A percentile compares a stretch with the other conserved stretches of the same genome.
phyloP scores from a whole-genome alignment of 139 green algal genomes.

The Zygnema cylindricum region DNA sequence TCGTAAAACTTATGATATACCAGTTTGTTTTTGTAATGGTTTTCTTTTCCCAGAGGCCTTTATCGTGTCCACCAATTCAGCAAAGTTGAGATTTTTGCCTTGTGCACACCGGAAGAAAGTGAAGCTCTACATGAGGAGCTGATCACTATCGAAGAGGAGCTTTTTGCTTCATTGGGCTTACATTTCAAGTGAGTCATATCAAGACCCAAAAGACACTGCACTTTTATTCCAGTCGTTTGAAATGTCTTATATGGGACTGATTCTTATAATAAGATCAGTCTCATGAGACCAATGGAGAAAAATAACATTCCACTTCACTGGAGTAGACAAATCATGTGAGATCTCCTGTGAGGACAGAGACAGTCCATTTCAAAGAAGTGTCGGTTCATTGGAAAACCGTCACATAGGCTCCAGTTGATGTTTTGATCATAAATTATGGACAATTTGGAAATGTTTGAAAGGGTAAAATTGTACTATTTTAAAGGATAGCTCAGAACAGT shows the following conservation, averaged over 20 bases:
- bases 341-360: too few species aligned
- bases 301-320: too few species aligned
- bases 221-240: slow-evolving; percentile 13
- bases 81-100: slow-evolving; percentile 99
- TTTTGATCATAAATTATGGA: too few species aligned
- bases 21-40: too few species aligned
- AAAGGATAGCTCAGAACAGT: too few species aligned
- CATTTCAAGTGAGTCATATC: slow-evolving; percentile 88
- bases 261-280: background rate
- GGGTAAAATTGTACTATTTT: too few species aligned
- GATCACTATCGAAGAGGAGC: slow-evolving; percentile 67
- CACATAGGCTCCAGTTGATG: too few species aligned
- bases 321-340: too few species aligned
- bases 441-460: too few species aligned
- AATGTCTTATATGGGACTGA: background rate
- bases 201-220: background rate
- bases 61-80: slow-evolving; percentile 99
- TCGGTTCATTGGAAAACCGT: too few species aligned
- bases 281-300: background rate
- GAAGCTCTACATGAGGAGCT: slow-evolving; percentile 89
- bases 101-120: slow-evolving; percentile 87
- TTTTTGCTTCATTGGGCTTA: slow-evolving; percentile 89
- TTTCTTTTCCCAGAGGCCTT: slow-evolving; percentile 78
- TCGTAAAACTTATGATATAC: slow-evolving; percentile 4
- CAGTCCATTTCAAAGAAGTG: too few species aligned